phyloP scores from a whole-genome alignment of 192 early-diverging fungal genomes.

The Podila clonocystis region DNA sequence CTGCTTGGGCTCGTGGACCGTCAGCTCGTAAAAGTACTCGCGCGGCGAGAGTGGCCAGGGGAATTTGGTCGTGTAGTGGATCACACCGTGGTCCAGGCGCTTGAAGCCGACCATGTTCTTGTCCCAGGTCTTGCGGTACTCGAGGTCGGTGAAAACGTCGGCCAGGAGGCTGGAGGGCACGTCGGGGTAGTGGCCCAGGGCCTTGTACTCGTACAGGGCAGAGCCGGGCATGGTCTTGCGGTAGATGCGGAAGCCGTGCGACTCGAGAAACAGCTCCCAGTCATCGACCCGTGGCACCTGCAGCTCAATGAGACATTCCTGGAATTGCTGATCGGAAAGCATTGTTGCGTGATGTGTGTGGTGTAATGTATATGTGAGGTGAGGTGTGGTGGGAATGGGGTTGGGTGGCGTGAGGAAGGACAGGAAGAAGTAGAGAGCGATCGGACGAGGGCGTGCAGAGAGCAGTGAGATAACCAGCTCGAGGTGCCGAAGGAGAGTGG shows the following conservation, averaged over 20 bases:
- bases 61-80: slow-evolving; percentile 60
- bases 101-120: slow-evolving; percentile 60
- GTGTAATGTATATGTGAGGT: background rate
- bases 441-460: background rate
- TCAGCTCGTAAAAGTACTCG: slow-evolving; percentile 61
- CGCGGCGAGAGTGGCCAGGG: slow-evolving; percentile 61
- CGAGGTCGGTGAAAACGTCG: slow-evolving; percentile 61
- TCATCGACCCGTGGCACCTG: slow-evolving; percentile 30
- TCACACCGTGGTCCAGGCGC: slow-evolving; percentile 44
- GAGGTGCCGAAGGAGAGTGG: too few relatives aligned
- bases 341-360: slow-evolving; percentile 1
- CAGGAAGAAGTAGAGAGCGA: background rate
- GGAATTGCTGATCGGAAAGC: slow-evolving; percentile 47
- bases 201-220: slow-evolving; percentile 59
- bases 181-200: slow-evolving; percentile 55
- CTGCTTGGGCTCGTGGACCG: slow-evolving; percentile 42
- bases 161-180: slow-evolving; percentile 52
- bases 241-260: slow-evolving; percentile 53
- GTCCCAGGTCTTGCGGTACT: slow-evolving; percentile 64
- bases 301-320: slow-evolving; percentile 41
- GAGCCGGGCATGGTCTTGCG: slow-evolving; percentile 50
- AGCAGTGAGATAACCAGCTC: background rate
- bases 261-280: slow-evolving; percentile 55
- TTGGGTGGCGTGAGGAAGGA: background rate
- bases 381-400: background rate